Conservation (phyloP, 176 grass and related monocot genomes). For the Ampelocalamus luodianensis region DNA sequence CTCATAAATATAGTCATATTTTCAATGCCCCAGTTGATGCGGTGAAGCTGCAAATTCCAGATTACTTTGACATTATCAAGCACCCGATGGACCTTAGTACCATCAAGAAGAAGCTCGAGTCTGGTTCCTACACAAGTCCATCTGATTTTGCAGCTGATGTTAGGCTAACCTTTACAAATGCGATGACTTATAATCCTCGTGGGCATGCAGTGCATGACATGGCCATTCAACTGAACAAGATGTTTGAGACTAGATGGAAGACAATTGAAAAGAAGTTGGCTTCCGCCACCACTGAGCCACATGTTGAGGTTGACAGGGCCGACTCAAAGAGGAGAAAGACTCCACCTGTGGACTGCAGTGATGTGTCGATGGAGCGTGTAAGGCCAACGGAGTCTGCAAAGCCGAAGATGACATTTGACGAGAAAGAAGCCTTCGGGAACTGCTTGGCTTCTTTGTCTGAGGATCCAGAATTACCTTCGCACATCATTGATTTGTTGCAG, state of each 20-base stretch:
- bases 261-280: conserved; percentile 80
- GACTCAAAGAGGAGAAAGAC: conserved; percentile 69
- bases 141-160: conserved; percentile 86
- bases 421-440: conserved; percentile 62
- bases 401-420: conserved; percentile 65
- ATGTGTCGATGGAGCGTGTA: conserved; percentile 35
- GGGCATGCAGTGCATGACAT: conserved; percentile 81
- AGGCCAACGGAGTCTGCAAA: conserved; percentile 51
- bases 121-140: conserved; percentile 64
- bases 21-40: conserved; percentile 83
- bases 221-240: conserved; percentile 75
- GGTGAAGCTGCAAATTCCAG: conserved; percentile 83
- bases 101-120: conserved; percentile 59
- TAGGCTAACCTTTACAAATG: conserved; percentile 87
- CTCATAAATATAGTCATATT: conserved; percentile 73
- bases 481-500: conserved; percentile 75
- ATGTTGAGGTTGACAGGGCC: conserved; percentile 51
- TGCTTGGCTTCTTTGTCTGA: conserved; percentile 52
- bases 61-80: conserved; percentile 89
- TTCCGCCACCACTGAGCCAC: conserved; percentile 23
- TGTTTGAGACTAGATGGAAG: conserved; percentile 87
- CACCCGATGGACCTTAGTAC: conserved; percentile 92
- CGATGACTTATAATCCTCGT: conserved; percentile 81
- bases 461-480: conserved; percentile 54
- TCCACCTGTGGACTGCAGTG: conserved; percentile 52